Evolutionary conservation across 441 rosid species (phyloP).

Genomic region (Cnidoscolus chayamansa): DNA sequence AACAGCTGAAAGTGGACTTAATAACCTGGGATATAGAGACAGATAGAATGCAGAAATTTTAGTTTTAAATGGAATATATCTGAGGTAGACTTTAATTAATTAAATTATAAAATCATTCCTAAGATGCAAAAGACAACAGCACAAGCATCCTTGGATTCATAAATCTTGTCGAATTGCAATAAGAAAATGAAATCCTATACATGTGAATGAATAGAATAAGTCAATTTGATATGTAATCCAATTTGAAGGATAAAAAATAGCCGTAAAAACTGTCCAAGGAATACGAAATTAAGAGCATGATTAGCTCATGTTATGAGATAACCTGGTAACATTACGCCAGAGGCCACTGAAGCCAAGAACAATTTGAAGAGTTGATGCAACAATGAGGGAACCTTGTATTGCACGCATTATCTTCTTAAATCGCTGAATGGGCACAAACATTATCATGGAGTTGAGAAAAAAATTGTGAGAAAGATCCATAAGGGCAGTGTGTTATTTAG

Average conservation of each 20-base stretch:
- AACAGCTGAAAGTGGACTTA: constrained; percentile 85
- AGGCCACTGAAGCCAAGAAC: constrained; percentile 96
- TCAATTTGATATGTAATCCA: background rate
- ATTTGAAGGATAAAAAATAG: background rate
- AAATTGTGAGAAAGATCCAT: background rate
- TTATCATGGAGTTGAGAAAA: constrained; percentile 12
- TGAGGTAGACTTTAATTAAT: background rate
- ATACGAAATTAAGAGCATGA: constrained; percentile 4
- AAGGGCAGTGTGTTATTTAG: background rate
- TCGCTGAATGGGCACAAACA: constrained; percentile 45
- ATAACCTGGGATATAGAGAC: constrained; percentile 50
- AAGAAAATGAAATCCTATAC: background rate
- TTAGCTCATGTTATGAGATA: constrained; percentile 23
- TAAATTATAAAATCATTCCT: background rate
- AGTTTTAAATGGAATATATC: background rate
- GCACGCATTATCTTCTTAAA: constrained; percentile 87
- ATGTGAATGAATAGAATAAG: background rate
- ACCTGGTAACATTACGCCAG: constrained; percentile 94
- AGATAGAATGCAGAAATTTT: constrained; percentile 3
- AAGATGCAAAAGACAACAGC: constrained; percentile 11
- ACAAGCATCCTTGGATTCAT: constrained; percentile 5
- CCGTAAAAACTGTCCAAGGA: background rate
- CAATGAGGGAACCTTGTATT: constrained; percentile 86
- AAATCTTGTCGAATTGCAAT: constrained; percentile 13
- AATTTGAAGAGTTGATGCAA: constrained; percentile 92